phyloP scores from a whole-genome alignment of 2,329 filamentous ascomycete genomes.

The Aspergillus hiratsukae region DNA sequence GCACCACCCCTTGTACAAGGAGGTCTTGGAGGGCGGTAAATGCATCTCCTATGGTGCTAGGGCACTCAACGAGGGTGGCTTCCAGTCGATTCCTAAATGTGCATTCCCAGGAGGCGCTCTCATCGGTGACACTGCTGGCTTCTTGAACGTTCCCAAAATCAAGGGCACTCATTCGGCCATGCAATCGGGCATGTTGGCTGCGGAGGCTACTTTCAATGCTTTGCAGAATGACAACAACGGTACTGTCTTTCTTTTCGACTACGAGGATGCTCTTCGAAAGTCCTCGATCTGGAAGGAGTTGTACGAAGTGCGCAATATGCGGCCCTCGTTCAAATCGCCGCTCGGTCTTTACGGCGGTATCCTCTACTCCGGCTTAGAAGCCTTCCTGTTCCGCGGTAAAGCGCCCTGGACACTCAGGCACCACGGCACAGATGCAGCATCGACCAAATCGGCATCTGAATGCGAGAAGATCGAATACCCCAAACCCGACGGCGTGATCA shows the following conservation, averaged over 20 bases:
- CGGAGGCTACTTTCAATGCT: conserved; percentile 81
- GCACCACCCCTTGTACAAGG: conserved; percentile 85
- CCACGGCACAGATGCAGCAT: conserved; percentile 68
- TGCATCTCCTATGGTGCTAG: conserved; percentile 95
- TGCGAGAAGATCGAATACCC: conserved; percentile 90
- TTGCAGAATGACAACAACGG: conserved; percentile 56
- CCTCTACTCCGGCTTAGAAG: conserved; percentile 87
- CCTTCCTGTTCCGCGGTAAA: conserved; percentile 78
- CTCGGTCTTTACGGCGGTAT: conserved; percentile 87
- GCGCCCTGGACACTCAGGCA: conserved; percentile 92
- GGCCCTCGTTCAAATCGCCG: conserved; percentile 84
- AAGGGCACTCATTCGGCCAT: conserved; percentile 98
- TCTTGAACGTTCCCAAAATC: conserved; percentile 96
- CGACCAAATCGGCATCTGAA: conserved; percentile 74
- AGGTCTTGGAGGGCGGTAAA: conserved; percentile 89
- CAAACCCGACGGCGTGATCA: conserved; percentile 92
- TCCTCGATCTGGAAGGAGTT: conserved; percentile 92
- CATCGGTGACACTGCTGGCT: conserved; percentile 93
- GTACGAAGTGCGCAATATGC: conserved; percentile 93
- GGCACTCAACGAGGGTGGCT: conserved; percentile 88
- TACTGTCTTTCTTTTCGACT: conserved; percentile 87
- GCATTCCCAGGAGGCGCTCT: conserved; percentile 93
- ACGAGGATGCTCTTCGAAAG: conserved; percentile 81
- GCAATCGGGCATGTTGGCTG: conserved; percentile 94
- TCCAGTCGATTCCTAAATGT: conserved; percentile 95